Base-by-base conservation (phyloP, 768 basidiomycete genomes). In the Mrakia blollopis region DNA sequence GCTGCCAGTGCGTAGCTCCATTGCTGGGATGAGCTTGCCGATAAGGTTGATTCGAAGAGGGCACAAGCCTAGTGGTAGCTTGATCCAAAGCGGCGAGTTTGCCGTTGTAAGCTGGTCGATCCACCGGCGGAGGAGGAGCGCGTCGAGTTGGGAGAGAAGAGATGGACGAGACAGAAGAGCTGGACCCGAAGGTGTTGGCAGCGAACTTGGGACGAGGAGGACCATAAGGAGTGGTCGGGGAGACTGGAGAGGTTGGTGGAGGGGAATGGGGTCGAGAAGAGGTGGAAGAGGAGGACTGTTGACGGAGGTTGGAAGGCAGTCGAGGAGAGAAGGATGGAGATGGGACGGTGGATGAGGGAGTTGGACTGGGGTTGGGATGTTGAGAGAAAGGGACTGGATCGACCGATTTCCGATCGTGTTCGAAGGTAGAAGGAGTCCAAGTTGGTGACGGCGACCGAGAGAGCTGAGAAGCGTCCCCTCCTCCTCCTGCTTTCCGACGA, bases 151-250 rank as follows among this genome's bases (percentile, higher is more conserved):
- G 65, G 1, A 68, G 65, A 39, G 65, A 68, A 0, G 65, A 25
- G 35, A 39, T 39, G 9, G 65, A 39, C 6, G 25, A 68, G 25
- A 39, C n/a, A 11, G 65, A 68, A 1, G 65, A 68, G 35, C 5
- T 41, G 21, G 65, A 68, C 11, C 65, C 65, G 37, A 23, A 68
- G 0, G 37, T 37, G n/a, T 39, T 41, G 35, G 65, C n/a, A 4
- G 37, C 65, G 39, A 68, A 68, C 21, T 68, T 68, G 35, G 65
- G 65, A 18, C 65, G 65, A 21, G 65, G 65, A 68, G 65, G 65
- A 39, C 39, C 65, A 21, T 39, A 41, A 41, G 65, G 37, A 21
- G 39, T 68, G 18, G 65, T 39, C 3, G 65, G 35, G 37, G 37
- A 37, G 13, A 37, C 16, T 21, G 65, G 39, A 23, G 65, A 68